Evolutionary conservation across 495 filamentous ascomycete species (phyloP).

Genomic region (Staphylotrichum tortipilum): DNA sequence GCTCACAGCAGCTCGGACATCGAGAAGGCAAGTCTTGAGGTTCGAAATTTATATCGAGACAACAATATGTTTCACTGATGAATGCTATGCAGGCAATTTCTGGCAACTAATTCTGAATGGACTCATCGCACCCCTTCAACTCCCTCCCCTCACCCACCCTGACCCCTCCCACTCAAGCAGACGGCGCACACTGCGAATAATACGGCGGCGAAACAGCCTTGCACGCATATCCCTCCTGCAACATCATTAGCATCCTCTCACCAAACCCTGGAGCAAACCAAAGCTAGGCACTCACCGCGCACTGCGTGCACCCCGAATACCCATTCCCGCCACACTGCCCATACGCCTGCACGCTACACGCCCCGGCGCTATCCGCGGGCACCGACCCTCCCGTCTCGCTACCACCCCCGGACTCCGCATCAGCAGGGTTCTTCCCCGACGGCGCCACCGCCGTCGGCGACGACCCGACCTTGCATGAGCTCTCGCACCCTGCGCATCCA

Average conservation of each 20-base stretch:
- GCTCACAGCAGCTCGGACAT: no score
- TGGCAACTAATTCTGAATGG: not conserved
- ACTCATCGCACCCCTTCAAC: no score
- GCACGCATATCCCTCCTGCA: conserved; percentile 20
- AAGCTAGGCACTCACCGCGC: conserved; percentile 34
- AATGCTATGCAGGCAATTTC: not conserved
- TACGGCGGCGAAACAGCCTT: conserved; percentile 25
- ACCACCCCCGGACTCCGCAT: not conserved
- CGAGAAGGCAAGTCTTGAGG: not conserved
- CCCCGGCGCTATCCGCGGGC: conserved; percentile 2
- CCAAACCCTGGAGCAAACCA: not conserved
- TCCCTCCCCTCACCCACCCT: not conserved
- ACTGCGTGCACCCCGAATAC: conserved; percentile 32
- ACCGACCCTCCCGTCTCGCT: no score
- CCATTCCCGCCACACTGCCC: conserved; percentile 40
- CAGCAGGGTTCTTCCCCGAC: not conserved
- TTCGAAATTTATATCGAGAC: not conserved
- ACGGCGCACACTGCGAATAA: conserved; percentile 32
- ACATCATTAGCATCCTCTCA: not conserved
- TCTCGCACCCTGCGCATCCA: conserved; percentile 31
- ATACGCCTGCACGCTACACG: conserved; percentile 28
- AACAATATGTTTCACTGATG: not conserved
- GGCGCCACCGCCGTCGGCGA: conserved; percentile 20
- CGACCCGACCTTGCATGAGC: conserved; percentile 32
- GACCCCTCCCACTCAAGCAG: conserved; percentile 1